Evolutionary conservation across 2,329 filamentous ascomycete species (phyloP), one percentile per base, ranked within the genome.

Genomic region (Penicillium sp.): DNA sequence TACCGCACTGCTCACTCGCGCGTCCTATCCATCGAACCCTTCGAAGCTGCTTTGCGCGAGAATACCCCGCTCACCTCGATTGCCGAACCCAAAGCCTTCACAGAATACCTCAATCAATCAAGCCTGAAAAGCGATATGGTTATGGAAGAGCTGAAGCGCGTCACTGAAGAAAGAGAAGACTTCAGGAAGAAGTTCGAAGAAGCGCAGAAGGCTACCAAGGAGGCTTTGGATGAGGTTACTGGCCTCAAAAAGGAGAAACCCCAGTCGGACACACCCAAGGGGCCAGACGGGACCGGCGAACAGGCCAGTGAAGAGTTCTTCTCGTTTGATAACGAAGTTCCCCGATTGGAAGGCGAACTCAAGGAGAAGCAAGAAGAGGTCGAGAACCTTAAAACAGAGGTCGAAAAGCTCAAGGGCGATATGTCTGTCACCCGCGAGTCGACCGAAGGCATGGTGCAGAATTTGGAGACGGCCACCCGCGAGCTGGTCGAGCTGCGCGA

Each of bases 51-150:
- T 0, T 81, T 99, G 8, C 90, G 91, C 66, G 94, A 99, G 71
- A 90, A 96, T 66, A 99, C 94, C 0, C 93, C 94, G 2, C 79
- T 97, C 35, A 89, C 90, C 5, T 93, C 91, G 16, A 96, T 99
- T 65, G 82, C 81, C 64, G 94, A 99, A 57, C 90, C 93, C 0
- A 84, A 85, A 51, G 88, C 92, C 2, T 80, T 99, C 34, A 84
- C 92, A 7, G 93, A 97, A 74, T 99, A 97, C 68, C 81, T 99
- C 29, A 91, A 88, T 64, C 91, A 97, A 73, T 76, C 96, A 39
- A 93, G 87, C 59, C 74, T 92, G 51, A 93, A 95, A 69, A 87
- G 88, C 40, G 90, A 96, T 66, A 95, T 99, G 89, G 87, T 96
- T 3, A 87, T 95, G 84, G 89, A 96, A 44, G 94, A 99, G 74